Base-by-base conservation (phyloP, 345 rosid genomes). In the Gossypium thurberi region DNA sequence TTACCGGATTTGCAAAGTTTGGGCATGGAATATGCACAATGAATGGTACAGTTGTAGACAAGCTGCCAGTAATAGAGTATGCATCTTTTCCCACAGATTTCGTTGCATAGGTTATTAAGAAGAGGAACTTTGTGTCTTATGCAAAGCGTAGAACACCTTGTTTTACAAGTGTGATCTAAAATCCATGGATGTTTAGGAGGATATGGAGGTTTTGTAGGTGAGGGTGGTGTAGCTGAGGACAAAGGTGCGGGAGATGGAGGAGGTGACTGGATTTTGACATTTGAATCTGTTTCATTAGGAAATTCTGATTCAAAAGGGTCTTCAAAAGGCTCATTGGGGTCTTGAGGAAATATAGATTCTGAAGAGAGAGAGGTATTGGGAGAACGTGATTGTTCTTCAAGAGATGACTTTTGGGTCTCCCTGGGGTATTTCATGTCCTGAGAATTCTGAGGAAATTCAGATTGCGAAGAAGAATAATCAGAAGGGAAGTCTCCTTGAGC, bases 1-100 rank as follows among this genome's bases (percentile, higher is more conserved):
- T 23, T 69, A 69, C 72, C 72, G 1, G 60, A 69, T 51, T 69
- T 69, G 60, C 33, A 52, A 17, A 17, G 10, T 15, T 26, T 50
- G 15, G 72, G 72, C 72, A 69, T 69, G 26, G 60, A 28, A 40
- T 69, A 8, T 8, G 72, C 60, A 52, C 72, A 69, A 5, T 52
- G 59, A 52, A 3, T n/a, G 6, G 72, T 69, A 14, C 72, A 69
- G 33, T 52, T 10, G 47, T 26, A 69, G 25, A 69, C 12, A 44
- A 52, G 1, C 72, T 69, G 72, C 9, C 10, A 28, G 44, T 28
- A n/a, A 51, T 1, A 40, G 6, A 69, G 72, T 2, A 26, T 18
- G 26, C 72, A 69, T 69, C 60, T 51, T 69, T n/a, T n/a, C 44
- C 26, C 18, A 18, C 72, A 69, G 47, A 33, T 11, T 51, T 52